These are phyloP conservation scores for Lithohypha guttulata DNA, from an alignment of 2,329 filamentous ascomycete species.

Conservation along the genomic window DNA sequence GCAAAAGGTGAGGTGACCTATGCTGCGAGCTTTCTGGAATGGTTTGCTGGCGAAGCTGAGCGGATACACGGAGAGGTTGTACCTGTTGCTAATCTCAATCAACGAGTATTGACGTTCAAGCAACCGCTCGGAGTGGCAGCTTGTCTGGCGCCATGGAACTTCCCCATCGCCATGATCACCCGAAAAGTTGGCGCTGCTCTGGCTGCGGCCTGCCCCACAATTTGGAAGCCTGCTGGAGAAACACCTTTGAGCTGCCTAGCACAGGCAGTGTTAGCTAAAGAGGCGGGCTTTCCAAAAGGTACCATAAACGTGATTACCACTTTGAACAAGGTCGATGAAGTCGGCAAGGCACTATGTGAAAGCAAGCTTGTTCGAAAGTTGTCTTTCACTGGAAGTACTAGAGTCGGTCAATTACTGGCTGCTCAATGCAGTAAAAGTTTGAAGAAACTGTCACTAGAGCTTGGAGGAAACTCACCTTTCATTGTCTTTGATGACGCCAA, in stretches of 20 bases:
- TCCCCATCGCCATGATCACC: slow-evolving; percentile 61
- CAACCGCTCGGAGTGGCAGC: slow-evolving; percentile 76
- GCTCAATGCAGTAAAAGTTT: slow-evolving; percentile 25
- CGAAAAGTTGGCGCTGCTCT: slow-evolving; percentile 27
- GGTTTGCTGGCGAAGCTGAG: slow-evolving; percentile 42
- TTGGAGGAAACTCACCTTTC: slow-evolving; percentile 34
- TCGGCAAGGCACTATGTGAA: slow-evolving; percentile 1
- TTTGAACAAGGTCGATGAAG: slow-evolving; percentile 4
- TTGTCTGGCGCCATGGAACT: slow-evolving; percentile 83
- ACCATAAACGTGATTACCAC: slow-evolving; percentile 33
- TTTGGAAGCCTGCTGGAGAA: slow-evolving; percentile 28
- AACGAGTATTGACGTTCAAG: slow-evolving; percentile 65
- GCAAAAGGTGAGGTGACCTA: slow-evolving; percentile 38
- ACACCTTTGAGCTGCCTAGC: slow-evolving; percentile 26
- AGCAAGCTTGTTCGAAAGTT: slow-evolving; percentile 20
- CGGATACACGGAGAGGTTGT: slow-evolving; percentile 42
- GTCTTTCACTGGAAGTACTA: slow-evolving; percentile 25
- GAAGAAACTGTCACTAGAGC: slow-evolving; percentile 34
- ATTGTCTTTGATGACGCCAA: slow-evolving; percentile 34
- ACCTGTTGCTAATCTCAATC: slow-evolving; percentile 53
- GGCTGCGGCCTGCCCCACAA: slow-evolving; percentile 29
- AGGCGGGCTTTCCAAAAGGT: slow-evolving; percentile 25
- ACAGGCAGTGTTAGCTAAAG: slow-evolving; percentile 23
- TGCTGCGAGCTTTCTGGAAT: slow-evolving; percentile 37
- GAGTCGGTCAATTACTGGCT: slow-evolving; percentile 25